Evolutionary conservation across 306 rosid species (phyloP), one percentile per base, ranked within the genome.

Genomic region (Hippophae rhamnoides): DNA sequence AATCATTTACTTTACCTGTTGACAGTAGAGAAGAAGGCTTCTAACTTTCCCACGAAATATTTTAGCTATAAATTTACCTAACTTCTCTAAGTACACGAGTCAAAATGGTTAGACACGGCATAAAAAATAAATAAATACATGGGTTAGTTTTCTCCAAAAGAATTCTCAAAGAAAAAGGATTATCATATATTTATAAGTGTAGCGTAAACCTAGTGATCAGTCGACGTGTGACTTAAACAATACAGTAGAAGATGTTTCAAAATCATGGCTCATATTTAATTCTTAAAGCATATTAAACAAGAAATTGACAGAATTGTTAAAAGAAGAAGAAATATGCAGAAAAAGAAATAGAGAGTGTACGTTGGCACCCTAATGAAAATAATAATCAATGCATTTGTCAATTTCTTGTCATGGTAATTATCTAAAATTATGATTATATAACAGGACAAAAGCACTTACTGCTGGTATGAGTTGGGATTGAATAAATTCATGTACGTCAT

Each of bases 401-500:
- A 11, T 58, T 66, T 41, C 13, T 47, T 13, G 13, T 10, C 46
- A 51, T 44, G n/a, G 59, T 31, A 42, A 42, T 25, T 41, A 43
- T 3, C 23, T 25, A 9, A 7, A 68, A 43, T 27, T 58, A 48
- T 9, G 8, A 13, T 12, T 13, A 9, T 26, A 12, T 13, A 61
- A 8, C 57, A 27, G 46, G 23, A 18, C 23, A 18, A 18, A 18
- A 67, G 61, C 13, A 74, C 96, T 81, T 72, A 92, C 99, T 12
- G 99, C 99, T 76, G 88, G 83, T 68, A 88, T 88, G 67, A 92
- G 86, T 69, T 92, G 99, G 55, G 96, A 92, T 69, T 92, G 99
- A 65, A 92, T 96, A 62, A 92, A 92, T 65, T 92, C 99, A 67
- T 92, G 96, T 96, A 92, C 87, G 82, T 92, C 99, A 84, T 92